Conservation (phyloP, 495 filamentous ascomycete species). For the Astrothelium subdiscretum region DNA sequence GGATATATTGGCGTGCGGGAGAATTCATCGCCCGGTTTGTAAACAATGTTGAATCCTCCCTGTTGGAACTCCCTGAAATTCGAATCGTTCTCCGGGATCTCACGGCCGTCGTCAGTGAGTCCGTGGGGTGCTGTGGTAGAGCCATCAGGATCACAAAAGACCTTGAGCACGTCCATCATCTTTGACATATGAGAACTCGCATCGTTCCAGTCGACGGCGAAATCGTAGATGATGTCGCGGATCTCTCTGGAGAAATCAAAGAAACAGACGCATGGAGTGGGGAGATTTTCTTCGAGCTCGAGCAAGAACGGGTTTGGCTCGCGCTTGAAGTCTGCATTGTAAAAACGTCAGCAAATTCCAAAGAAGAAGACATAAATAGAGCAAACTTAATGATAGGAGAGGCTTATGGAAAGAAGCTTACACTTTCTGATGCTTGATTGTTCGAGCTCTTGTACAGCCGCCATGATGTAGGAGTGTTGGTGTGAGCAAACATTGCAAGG, state of each 20-base stretch:
- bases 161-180: neutral
- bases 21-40: neutral
- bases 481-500: no score
- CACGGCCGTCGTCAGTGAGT: neutral
- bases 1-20: constrained; percentile 8
- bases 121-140: neutral
- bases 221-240: neutral
- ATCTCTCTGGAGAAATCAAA: neutral
- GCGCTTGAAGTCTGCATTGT: neutral
- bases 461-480: no score
- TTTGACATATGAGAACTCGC: neutral
- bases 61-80: neutral
- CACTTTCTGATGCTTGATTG: no score
- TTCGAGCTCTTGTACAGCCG: no score
- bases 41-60: neutral
- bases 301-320: neutral
- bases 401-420: no score
- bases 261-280: neutral
- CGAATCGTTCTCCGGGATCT: neutral
- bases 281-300: neutral
- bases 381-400: no score
- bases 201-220: neutral
- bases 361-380: no score
- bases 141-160: neutral
- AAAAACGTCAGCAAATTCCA: neutral